These are phyloP conservation scores for Rhizopogon hawkerae DNA, from an alignment of 1,284 basidiomycete species.

Conservation along the genomic window DNA sequence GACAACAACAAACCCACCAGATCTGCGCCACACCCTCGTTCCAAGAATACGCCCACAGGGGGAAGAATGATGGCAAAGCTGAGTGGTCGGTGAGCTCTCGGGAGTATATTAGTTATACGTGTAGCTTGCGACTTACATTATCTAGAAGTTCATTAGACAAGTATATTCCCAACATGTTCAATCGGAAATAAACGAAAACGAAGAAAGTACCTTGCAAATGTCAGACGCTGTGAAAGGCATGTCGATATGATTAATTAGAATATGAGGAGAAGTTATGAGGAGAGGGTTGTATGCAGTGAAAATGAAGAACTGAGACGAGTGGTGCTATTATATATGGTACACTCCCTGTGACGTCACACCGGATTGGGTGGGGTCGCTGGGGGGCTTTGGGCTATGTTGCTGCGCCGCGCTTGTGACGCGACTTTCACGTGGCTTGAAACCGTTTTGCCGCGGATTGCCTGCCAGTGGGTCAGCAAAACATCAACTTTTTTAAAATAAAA, in stretches of 20 bases:
- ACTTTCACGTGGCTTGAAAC: no score
- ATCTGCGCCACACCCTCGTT: constrained; percentile 66
- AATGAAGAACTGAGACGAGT: constrained; percentile 3
- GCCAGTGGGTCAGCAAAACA: no score
- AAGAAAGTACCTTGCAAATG: constrained; percentile 50
- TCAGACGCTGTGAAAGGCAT: constrained; percentile 71
- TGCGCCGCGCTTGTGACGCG: no score
- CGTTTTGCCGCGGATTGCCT: no score
- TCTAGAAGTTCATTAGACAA: constrained; percentile 24
- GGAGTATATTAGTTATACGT: not conserved
- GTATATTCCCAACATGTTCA: not conserved
- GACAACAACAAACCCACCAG: constrained; percentile 35
- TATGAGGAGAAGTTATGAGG: constrained; percentile 7
- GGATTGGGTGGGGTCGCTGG: not conserved
- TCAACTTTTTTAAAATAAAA: no score
- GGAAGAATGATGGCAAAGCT: constrained; percentile 67
- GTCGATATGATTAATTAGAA: constrained; percentile 11
- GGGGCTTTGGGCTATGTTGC: no score
- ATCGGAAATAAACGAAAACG: not conserved
- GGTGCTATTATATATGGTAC: constrained; percentile 4
- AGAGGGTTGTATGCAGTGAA: not conserved
- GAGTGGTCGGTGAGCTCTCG: constrained; percentile 10
- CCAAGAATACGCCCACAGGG: constrained; percentile 73
- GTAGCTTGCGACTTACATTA: constrained; percentile 25
- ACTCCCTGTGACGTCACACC: not conserved